Evolutionary conservation across 2,329 filamentous ascomycete species (phyloP), one percentile per base, ranked within the genome.

Genomic region (Coleophoma crateriformis): DNA sequence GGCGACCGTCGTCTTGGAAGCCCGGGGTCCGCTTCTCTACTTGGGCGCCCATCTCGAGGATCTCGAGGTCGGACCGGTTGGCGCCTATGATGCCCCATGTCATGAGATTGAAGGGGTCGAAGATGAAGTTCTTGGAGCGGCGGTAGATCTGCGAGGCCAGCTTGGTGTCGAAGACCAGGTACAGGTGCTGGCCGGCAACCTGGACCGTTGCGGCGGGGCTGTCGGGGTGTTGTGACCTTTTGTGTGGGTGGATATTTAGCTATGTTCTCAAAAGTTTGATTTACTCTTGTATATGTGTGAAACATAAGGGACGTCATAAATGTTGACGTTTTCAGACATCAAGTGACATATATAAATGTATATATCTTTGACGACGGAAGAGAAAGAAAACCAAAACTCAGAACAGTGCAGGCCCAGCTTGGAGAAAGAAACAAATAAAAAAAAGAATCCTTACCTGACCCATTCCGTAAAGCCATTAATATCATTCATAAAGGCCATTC

Each of bases 101-200:
- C 32, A 54, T 27, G 3, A 56, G 32, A 13, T 54, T 43, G 20
- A 57, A 54, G 1, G 55, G 51, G 15, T 57, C 56, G 38, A 59
- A 57, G 13, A 52, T 49, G 39, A 61, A 58, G 7, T 45, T 45
- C 40, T 53, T 53, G 4, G 53, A 57, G 17, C 51, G 53, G 11
- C 58, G 55, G 38, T 54, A 58, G 12, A 59, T 50, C 15, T 54
- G 50, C 15, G 50, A 49, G 14, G 55, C 56, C 11, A 59, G 52
- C 38, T 58, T 59, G 39, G 54, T 48, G 42, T 61, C 54, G 20
- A 56, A 55, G 22, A 61, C 50, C 7, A 54, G 33, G 51, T 61
- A 58, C 7, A 53, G 53, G 44, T 55, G 50, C 33, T 54, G 47
- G 2, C 58, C 58, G 20, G 47, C 56, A 12, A 58, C 45, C 11